Conservation (phyloP, 495 filamentous ascomycete species). For the Penicillium pulvis region DNA sequence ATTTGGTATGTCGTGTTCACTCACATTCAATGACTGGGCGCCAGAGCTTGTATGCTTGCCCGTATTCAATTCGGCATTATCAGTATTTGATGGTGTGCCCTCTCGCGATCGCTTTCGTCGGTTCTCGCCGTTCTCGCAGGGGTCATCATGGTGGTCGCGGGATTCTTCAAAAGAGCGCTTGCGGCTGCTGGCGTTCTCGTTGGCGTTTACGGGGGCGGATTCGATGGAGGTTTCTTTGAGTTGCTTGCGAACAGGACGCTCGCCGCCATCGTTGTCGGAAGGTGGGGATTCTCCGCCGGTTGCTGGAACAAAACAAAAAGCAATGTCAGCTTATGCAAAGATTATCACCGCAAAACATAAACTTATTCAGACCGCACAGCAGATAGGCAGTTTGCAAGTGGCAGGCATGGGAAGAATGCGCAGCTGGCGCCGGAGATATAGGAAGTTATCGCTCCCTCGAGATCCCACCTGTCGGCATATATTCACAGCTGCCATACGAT, state of each 20-base stretch:
- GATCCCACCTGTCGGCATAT: background rate
- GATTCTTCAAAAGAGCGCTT: conserved; percentile 61
- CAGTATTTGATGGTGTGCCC: conserved; percentile 22
- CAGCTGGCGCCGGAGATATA: background rate
- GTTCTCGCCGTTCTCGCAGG: conserved; percentile 27
- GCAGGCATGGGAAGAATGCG: background rate
- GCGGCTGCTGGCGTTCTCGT: conserved; percentile 40
- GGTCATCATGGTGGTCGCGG: conserved; percentile 17
- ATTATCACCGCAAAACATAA: background rate
- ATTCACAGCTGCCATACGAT: background rate
- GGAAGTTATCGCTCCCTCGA: background rate
- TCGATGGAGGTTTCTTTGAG: conserved; percentile 63
- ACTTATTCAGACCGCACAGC: background rate
- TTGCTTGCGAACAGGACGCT: conserved; percentile 61
- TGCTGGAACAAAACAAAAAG: conserved; percentile 15
- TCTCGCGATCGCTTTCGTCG: conserved; percentile 53
- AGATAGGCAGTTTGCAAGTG: background rate
- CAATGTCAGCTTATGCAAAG: conserved; percentile 13
- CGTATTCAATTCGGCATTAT: conserved; percentile 5
- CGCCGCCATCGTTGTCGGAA: conserved; percentile 54
- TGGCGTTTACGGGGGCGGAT: conserved; percentile 25
- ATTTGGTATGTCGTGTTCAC: conserved; percentile 9
- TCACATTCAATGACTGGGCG: conserved; percentile 19
- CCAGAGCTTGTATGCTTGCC: conserved; percentile 8
- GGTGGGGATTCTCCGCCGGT: conserved; percentile 32